Percentiles rank a stretch among this genome's conserved stretches.
phyloP scores from a whole-genome alignment of 768 basidiomycete species.

The Lactarius vividus region DNA sequence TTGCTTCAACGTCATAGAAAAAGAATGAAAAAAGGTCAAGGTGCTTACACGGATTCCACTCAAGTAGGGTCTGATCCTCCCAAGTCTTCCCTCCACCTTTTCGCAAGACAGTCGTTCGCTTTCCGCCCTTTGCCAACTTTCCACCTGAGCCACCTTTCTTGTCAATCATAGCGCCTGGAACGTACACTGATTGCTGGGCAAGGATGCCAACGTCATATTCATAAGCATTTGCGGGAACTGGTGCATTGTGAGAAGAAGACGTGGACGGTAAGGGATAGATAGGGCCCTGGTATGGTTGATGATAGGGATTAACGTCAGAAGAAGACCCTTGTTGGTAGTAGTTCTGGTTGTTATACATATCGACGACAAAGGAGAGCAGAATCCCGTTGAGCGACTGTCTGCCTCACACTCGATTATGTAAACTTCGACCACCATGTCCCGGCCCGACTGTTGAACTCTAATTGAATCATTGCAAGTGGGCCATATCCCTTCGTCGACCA shows the following conservation, averaged over 20 bases:
- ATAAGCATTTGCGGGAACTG: constrained; percentile 86
- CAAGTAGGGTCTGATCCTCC: constrained; percentile 96
- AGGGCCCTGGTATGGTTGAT: constrained; percentile 76
- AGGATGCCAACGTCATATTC: constrained; percentile 91
- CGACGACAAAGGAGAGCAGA: constrained; percentile 20
- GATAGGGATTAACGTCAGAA: constrained; percentile 75
- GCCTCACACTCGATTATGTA: constrained; percentile 9
- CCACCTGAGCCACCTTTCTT: constrained; percentile 84
- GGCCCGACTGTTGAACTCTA: constrained; percentile 14
- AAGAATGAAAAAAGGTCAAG: neutral
- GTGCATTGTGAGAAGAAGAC: constrained; percentile 64
- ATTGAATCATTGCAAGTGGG: neutral
- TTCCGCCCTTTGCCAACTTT: constrained; percentile 84
- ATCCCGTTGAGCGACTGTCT: neutral
- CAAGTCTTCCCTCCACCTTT: constrained; percentile 96
- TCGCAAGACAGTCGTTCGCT: constrained; percentile 88
- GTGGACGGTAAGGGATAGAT: constrained; percentile 63
- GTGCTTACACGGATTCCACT: constrained; percentile 92
- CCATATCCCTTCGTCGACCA: constrained; percentile 12
- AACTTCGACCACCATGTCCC: neutral
- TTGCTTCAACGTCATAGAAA: constrained; percentile 18
- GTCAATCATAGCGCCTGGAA: constrained; percentile 88
- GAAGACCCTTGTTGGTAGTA: constrained; percentile 25
- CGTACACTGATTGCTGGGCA: constrained; percentile 89
- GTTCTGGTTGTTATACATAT: constrained; percentile 52